A percentile compares a stretch with the other conserved stretches of the same genome.
phyloP scores from a whole-genome alignment of 2,329 filamentous ascomycete species.

The Pyrenochaeta sp. region DNA sequence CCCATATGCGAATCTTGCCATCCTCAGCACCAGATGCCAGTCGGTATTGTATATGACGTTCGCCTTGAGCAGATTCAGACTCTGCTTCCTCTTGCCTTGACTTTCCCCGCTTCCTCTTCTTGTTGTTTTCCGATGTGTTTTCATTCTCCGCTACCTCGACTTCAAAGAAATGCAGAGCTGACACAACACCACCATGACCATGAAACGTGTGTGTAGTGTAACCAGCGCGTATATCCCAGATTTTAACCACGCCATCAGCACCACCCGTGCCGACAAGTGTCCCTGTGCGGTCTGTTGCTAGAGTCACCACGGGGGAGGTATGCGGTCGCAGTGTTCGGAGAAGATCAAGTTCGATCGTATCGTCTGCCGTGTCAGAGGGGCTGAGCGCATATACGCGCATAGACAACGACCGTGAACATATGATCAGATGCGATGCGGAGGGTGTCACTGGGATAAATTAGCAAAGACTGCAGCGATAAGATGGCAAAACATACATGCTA shows the following conservation, averaged over 20 bases:
- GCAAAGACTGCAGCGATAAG: conserved; percentile 2
- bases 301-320: conserved; percentile 84
- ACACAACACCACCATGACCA: conserved; percentile 89
- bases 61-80: conserved; percentile 54
- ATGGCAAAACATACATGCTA: conserved; percentile 62
- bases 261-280: conserved; percentile 91
- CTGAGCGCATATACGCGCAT: conserved; percentile 89
- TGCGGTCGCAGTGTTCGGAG: conserved; percentile 88
- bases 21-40: conserved; percentile 94
- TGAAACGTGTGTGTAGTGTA: conserved; percentile 96
- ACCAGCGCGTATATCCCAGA: conserved; percentile 92
- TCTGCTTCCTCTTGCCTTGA: conserved; percentile 54
- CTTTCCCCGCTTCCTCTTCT: conserved; percentile 53
- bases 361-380: conserved; percentile 63
- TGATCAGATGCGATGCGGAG: conserved; percentile 83
- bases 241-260: conserved; percentile 91
- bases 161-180: conserved; percentile 91
- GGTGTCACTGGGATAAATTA: conserved; percentile 73
- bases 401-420: conserved; percentile 93
- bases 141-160: conserved; percentile 62
- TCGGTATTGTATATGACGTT: conserved; percentile 70
- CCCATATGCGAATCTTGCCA: conserved; percentile 90
- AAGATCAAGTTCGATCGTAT: conserved; percentile 69
- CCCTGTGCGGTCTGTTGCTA: conserved; percentile 84
- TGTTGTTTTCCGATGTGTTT: conserved; percentile 49